Evolutionary conservation across 345 rosid species (phyloP).

Genomic region (Rhodamnia rubescens): DNA sequence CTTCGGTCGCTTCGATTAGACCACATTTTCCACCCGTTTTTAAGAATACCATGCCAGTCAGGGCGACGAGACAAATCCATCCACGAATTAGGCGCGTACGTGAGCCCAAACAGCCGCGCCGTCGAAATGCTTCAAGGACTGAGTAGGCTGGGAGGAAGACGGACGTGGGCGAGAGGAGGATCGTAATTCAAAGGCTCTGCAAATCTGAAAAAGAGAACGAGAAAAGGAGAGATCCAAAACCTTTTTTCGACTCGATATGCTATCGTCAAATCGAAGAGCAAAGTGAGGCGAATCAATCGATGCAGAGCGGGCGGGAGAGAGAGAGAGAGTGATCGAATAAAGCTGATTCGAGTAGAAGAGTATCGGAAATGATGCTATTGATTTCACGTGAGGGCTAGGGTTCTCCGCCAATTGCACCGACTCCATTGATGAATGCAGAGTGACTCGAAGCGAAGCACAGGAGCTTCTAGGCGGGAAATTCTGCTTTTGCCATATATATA

Average conservation of each 20-base stretch:
- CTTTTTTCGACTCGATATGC: background rate
- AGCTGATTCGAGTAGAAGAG: conserved; percentile 46
- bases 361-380: conserved; percentile 44
- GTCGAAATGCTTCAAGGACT: conserved; percentile 43
- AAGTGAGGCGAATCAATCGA: conserved; percentile 30
- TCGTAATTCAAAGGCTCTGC: conserved; percentile 62
- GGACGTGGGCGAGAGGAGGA: conserved; percentile 42
- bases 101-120: conserved; percentile 70
- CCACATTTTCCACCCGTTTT: background rate
- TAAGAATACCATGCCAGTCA: background rate
- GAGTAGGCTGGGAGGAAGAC: conserved; percentile 46
- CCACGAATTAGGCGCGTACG: conserved; percentile 12
- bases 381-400: background rate
- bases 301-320: conserved; percentile 35
- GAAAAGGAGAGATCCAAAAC: background rate
- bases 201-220: conserved; percentile 21
- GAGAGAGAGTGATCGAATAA: conserved; percentile 41
- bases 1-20: background rate
- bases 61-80: background rate
- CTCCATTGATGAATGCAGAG: background rate
- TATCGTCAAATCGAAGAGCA: background rate
- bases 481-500: too few species aligned
- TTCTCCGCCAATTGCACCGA: background rate
- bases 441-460: background rate
- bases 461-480: background rate